A percentile compares a stretch with the other conserved stretches of the same genome.
Conservation (phyloP, 2,329 filamentous ascomycete genomes). For the Podosphaera xanthii region DNA sequence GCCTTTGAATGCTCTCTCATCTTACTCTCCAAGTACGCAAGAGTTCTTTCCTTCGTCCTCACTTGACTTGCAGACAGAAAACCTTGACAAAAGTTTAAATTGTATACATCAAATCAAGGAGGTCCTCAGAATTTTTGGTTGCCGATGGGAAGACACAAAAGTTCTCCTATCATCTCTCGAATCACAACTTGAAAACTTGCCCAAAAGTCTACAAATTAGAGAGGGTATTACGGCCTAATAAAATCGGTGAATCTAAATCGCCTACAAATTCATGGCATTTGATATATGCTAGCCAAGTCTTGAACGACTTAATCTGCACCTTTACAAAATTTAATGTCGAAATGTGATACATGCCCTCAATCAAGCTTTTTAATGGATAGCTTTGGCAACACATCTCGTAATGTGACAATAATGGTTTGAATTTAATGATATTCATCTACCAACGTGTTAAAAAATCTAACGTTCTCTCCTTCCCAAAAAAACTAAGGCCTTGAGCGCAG, state of each 20-base stretch:
- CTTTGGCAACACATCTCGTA: too few relatives aligned
- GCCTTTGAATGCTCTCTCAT: constrained; percentile 23
- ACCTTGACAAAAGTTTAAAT: constrained; percentile 30
- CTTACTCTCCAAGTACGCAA: constrained; percentile 11
- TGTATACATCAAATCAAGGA: constrained; percentile 31
- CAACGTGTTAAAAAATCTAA: too few relatives aligned
- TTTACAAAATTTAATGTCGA: too few relatives aligned
- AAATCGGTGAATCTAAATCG: constrained; percentile 6
- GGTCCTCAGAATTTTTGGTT: constrained; percentile 31
- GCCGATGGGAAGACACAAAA: constrained; percentile 34
- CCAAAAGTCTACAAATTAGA: constrained; percentile 21
- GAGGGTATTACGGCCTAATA: constrained; percentile 5
- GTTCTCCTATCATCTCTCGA: constrained; percentile 32
- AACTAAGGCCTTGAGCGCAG: too few relatives aligned
- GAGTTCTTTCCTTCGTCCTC: constrained; percentile 29
- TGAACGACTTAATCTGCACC: too few relatives aligned
- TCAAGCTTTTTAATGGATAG: too few relatives aligned
- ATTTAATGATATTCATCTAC: too few relatives aligned
- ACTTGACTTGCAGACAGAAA: constrained; percentile 20
- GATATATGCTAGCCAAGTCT: too few relatives aligned
- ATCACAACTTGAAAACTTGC: constrained; percentile 10
- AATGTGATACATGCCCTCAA: too few relatives aligned
- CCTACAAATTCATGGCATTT: too few relatives aligned
- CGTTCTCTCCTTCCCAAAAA: too few relatives aligned
- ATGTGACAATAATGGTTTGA: too few relatives aligned